Evolutionary conservation across 495 filamentous ascomycete species (phyloP).

Genomic region (Penicillium longicatenatum): DNA sequence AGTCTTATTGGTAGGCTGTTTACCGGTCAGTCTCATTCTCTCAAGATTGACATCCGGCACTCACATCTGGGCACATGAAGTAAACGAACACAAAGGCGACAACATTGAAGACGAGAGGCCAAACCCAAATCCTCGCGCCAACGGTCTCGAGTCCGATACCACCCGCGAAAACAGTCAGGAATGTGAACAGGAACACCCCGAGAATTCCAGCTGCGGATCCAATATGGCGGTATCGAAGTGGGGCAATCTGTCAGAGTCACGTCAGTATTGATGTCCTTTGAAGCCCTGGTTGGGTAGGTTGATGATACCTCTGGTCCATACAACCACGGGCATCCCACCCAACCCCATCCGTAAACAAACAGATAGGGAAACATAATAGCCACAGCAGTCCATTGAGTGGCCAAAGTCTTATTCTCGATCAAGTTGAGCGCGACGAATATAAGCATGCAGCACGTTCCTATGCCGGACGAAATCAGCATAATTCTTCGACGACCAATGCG

Average conservation of each 20-base stretch:
- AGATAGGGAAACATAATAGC: slow-evolving; percentile 24
- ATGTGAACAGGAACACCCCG: slow-evolving; percentile 33
- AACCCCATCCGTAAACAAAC: slow-evolving; percentile 29
- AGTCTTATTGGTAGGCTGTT: not conserved
- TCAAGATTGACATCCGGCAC: not conserved
- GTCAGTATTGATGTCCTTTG: not conserved
- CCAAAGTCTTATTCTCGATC: slow-evolving; percentile 10
- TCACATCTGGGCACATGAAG: slow-evolving; percentile 22
- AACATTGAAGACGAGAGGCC: slow-evolving; percentile 22
- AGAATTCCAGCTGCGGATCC: slow-evolving; percentile 25
- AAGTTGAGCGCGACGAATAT: slow-evolving; percentile 24
- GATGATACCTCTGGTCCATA: slow-evolving; percentile 27
- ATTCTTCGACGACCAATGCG: slow-evolving; percentile 26
- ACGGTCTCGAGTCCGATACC: slow-evolving; percentile 28
- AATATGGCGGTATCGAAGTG: slow-evolving; percentile 30
- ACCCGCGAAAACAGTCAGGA: slow-evolving; percentile 36
- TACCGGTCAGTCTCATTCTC: not conserved
- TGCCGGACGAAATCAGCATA: slow-evolving; percentile 27
- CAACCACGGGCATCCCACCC: slow-evolving; percentile 30
- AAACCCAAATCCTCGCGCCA: slow-evolving; percentile 32
- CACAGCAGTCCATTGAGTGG: slow-evolving; percentile 25
- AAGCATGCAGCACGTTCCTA: slow-evolving; percentile 24
- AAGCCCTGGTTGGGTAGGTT: not conserved
- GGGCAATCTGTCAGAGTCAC: slow-evolving; percentile 19
- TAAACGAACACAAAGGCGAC: slow-evolving; percentile 19